These are phyloP conservation scores for Musa balbisiana DNA, from an alignment of 202 grass and related monocot genomes.

Conservation along the genomic window DNA sequence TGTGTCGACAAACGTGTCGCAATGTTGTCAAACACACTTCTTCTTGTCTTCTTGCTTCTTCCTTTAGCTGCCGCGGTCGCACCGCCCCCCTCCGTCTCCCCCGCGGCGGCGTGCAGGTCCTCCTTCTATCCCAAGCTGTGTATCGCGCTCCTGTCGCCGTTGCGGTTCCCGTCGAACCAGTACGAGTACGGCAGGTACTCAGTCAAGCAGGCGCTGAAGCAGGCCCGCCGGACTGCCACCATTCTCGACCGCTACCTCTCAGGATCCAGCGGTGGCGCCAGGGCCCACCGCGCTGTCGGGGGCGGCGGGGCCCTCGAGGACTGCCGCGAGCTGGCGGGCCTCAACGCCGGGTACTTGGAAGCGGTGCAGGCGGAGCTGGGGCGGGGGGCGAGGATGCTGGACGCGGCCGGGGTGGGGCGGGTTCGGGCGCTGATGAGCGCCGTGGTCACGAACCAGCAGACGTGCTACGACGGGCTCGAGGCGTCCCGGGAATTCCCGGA, in stretches of 20 bases:
- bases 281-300: neutral
- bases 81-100: neutral
- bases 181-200: slow-evolving; percentile 11
- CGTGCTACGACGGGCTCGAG: slow-evolving; percentile 7
- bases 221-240: neutral
- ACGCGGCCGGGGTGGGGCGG: neutral
- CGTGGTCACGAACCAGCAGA: slow-evolving; percentile 7
- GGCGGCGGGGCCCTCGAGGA: slow-evolving; percentile 1
- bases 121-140: slow-evolving; percentile 4
- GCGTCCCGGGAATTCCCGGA: neutral
- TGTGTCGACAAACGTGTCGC: neutral
- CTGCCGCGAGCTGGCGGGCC: neutral
- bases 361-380: slow-evolving; percentile 1
- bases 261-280: neutral
- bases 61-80: neutral
- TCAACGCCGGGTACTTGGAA: neutral
- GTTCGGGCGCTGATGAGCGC: slow-evolving; percentile 3
- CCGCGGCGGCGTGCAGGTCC: neutral
- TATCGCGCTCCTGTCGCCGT: neutral
- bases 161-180: neutral
- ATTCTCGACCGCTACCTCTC: neutral
- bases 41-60: neutral
- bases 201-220: neutral
- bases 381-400: neutral
- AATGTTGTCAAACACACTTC: neutral